phyloP scores from a whole-genome alignment of 306 rosid genomes.

The Dalbergia oliveri region DNA sequence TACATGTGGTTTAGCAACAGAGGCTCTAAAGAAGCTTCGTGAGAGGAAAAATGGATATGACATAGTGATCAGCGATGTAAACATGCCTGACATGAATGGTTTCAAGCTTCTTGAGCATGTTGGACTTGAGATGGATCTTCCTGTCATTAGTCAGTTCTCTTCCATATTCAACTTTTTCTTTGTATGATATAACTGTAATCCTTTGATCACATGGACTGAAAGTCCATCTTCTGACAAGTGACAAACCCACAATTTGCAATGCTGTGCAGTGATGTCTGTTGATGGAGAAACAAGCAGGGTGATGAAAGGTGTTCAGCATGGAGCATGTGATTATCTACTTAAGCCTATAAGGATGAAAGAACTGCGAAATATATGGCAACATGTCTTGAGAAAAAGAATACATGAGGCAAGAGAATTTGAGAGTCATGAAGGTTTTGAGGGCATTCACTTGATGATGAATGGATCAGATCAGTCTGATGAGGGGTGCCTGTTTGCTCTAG shows the following conservation, averaged over 20 bases:
- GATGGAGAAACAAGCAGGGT: slow-evolving; percentile 90
- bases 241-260: slow-evolving; percentile 42
- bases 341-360: slow-evolving; percentile 96
- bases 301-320: slow-evolving; percentile 96
- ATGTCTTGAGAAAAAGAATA: slow-evolving; percentile 80
- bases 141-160: slow-evolving; percentile 82
- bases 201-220: slow-evolving; percentile 26
- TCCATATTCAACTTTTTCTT: slow-evolving; percentile 44
- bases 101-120: slow-evolving; percentile 95
- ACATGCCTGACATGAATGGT: slow-evolving; percentile 99
- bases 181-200: slow-evolving; percentile 5
- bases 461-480: slow-evolving; percentile 72
- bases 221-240: slow-evolving; percentile 48
- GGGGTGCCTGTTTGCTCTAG: slow-evolving; percentile 61
- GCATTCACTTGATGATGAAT: slow-evolving; percentile 58
- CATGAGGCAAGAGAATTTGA: slow-evolving; percentile 81
- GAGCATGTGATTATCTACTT: slow-evolving; percentile 92
- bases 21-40: slow-evolving; percentile 77
- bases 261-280: slow-evolving; percentile 85
- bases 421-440: slow-evolving; percentile 63
- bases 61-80: slow-evolving; percentile 93
- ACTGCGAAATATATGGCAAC: slow-evolving; percentile 91
- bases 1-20: slow-evolving; percentile 80
- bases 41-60: slow-evolving; percentile 85
- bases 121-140: slow-evolving; percentile 98